These are phyloP conservation scores for Ramicandelaber brevisporus DNA, from an alignment of 192 early-diverging fungal genomes.

Conservation along the genomic window DNA sequence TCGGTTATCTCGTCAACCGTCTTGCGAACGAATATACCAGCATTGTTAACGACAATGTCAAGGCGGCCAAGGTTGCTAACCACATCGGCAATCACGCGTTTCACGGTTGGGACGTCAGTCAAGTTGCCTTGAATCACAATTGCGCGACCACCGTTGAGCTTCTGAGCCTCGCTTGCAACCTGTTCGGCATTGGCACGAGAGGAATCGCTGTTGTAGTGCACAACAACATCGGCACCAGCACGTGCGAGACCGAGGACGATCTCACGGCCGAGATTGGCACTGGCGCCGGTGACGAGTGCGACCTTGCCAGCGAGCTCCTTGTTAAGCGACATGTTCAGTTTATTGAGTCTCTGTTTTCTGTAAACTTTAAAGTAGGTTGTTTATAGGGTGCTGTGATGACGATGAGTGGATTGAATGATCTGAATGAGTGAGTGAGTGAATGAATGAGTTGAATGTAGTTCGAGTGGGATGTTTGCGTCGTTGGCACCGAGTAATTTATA, in stretches of 20 bases:
- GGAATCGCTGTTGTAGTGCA: constrained; percentile 11
- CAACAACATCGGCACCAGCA: constrained; percentile 9
- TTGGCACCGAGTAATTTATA: too few species aligned
- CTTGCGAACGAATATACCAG: constrained; percentile 8
- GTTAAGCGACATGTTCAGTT: background rate
- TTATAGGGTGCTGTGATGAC: too few species aligned
- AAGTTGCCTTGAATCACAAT: constrained; percentile 10
- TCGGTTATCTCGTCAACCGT: constrained; percentile 7
- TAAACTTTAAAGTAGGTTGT: too few species aligned
- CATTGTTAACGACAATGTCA: constrained; percentile 17
- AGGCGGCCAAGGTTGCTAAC: constrained; percentile 5
- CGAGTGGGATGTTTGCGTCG: too few species aligned
- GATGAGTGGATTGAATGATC: too few species aligned
- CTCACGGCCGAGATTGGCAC: constrained; percentile 10
- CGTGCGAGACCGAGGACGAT: constrained; percentile 9
- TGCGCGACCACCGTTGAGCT: constrained; percentile 7
- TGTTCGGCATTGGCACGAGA: constrained; percentile 5
- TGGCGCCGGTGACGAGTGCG: constrained; percentile 14
- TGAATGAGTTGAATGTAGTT: too few species aligned
- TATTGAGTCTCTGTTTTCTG: constrained; percentile 1
- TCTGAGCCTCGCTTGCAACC: constrained; percentile 5
- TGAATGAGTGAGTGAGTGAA: too few species aligned
- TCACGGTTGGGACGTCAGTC: constrained; percentile 5
- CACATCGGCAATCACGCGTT: constrained; percentile 8
- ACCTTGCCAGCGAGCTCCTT: constrained; percentile 7